Evolutionary conservation across 345 rosid species (phyloP), one percentile per base, ranked within the genome.

Genomic region (Pelargonium nanum): DNA sequence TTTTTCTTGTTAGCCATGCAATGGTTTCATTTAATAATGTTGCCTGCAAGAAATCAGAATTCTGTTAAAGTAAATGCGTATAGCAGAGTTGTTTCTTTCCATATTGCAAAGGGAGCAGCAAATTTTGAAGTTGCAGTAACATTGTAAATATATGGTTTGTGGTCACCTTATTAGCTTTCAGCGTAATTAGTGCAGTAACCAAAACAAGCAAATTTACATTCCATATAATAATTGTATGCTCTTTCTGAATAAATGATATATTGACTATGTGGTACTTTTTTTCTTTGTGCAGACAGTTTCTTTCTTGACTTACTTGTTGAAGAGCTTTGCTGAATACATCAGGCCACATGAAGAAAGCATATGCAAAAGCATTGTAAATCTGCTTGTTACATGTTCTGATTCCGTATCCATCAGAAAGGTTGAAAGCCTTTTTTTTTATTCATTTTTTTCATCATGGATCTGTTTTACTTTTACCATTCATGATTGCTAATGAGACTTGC

Each of bases 351-450:
- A 93, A 76, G 97, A 93, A 76, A 83, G 91, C 77, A 93, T 93
- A 70, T 93, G 97, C 53, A 85, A 83, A 70, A 93, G 99, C 80
- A 93, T 93, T 77, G 99, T 93, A 53, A 89, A 87, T 78, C 77
- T 93, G 75, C 99, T 93, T 71, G 96, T 93, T 58, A 93, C 99
- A 55, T 93, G 99, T 77, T 87, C 99, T 44, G 99, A 89, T 69
- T 89, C 97, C 20, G 99, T 89, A 23, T 83, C 99, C 55, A 93
- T 87, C 66, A 81, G 97, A 77, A 93, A 88, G 96, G 99, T 87
- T 64, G 65, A 71, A 68, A 16, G 25, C 22, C 4, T 57, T 19
- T 44, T 10, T 65, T 64, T n/a, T 22, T 20, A 21, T 23, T 58
- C 34, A 44, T 50, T 57, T 62, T 24, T 48, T 59, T 44, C 26